phyloP scores from a whole-genome alignment of 2,329 filamentous ascomycete genomes.

The Aspergillus tubingensis region DNA sequence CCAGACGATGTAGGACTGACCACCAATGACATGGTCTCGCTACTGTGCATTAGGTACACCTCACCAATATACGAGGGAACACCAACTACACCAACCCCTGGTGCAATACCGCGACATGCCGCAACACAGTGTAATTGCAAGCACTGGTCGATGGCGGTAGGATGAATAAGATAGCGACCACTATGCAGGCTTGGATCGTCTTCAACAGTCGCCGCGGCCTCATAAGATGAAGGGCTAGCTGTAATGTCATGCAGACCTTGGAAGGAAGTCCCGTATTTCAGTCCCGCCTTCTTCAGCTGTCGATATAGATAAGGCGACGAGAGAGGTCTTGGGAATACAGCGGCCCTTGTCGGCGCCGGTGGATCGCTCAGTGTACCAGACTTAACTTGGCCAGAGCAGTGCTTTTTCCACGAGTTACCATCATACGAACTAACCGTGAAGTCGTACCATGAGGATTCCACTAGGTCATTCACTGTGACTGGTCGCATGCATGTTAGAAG shows the following conservation, averaged over 20 bases:
- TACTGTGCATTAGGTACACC: slow-evolving; percentile 1
- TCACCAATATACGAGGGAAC: slow-evolving; percentile 11
- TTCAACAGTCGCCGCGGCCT: slow-evolving; percentile 3
- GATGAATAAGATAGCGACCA: slow-evolving; percentile 15
- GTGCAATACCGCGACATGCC: slow-evolving; percentile 8
- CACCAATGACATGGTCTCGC: neutral
- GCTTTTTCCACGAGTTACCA: slow-evolving; percentile 7
- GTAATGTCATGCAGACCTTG: slow-evolving; percentile 15
- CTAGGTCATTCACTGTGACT: neutral
- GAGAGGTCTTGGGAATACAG: neutral
- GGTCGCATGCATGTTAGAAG: slow-evolving; percentile 18
- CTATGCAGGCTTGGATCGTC: neutral
- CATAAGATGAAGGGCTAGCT: slow-evolving; percentile 1
- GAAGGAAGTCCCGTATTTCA: slow-evolving; percentile 16
- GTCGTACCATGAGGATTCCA: slow-evolving; percentile 17
- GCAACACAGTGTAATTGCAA: slow-evolving; percentile 18
- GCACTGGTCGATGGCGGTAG: slow-evolving; percentile 18
- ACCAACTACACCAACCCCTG: neutral
- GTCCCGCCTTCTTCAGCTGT: slow-evolving; percentile 2
- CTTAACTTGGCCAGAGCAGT: slow-evolving; percentile 14
- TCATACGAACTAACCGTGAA: slow-evolving; percentile 15
- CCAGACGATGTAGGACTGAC: neutral
- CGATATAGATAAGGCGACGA: slow-evolving; percentile 8
- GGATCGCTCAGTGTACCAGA: neutral
- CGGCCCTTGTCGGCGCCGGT: neutral